A percentile compares a stretch with the other conserved stretches of the same genome.
Evolutionary conservation across 345 rosid genomes (phyloP).

Genomic region (Conringia planisiliqua): DNA sequence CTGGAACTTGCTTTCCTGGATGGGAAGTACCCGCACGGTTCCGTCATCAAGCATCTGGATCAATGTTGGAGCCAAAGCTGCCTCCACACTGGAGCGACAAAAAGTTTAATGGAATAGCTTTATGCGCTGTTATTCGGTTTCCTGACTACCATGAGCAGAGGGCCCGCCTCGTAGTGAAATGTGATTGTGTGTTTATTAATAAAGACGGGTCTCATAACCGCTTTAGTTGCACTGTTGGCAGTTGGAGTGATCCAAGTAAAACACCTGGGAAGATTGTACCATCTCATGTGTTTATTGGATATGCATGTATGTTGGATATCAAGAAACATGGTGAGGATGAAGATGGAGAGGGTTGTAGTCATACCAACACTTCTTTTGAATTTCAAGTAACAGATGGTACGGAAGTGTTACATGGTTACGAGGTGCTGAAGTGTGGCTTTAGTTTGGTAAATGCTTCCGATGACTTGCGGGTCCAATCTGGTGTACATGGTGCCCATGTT

Average conservation of each 20-base stretch:
- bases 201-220: not conserved
- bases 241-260: slow-evolving; percentile 5
- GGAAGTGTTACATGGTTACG: not conserved
- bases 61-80: not conserved
- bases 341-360: not conserved
- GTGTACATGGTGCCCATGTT: too few relatives aligned
- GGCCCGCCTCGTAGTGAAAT: not conserved
- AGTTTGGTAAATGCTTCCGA: not conserved
- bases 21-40: not conserved
- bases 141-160: not conserved
- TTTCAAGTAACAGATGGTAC: slow-evolving; percentile 24
- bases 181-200: not conserved
- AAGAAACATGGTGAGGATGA: not conserved
- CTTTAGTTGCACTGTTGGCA: not conserved
- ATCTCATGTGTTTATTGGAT: slow-evolving; percentile 19
- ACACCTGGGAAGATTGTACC: not conserved
- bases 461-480: not conserved
- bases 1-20: slow-evolving; percentile 8
- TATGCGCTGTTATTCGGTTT: slow-evolving; percentile 7
- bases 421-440: slow-evolving; percentile 24
- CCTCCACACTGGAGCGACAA: slow-evolving; percentile 8
- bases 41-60: not conserved
- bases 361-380: not conserved
- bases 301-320: not conserved
- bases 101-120: not conserved